A percentile compares a stretch with the other conserved stretches of the same genome.
These are phyloP conservation scores for Phragmites australis DNA, from an alignment of 176 grass and related monocot genomes.

Conservation along the genomic window DNA sequence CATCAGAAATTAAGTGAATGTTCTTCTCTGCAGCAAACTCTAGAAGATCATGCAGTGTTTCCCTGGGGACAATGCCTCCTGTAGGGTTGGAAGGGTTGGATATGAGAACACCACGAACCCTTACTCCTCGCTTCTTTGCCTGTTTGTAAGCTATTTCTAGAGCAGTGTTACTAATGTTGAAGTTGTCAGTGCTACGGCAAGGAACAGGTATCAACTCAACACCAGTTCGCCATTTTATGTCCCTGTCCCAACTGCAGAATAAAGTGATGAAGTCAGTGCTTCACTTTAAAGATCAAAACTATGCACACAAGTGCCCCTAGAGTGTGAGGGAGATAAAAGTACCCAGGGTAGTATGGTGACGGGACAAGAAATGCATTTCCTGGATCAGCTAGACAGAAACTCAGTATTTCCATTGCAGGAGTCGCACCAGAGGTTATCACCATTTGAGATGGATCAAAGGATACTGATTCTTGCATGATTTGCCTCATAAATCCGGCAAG, in stretches of 20 bases:
- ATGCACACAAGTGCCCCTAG: neutral
- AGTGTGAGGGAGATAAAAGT: constrained; percentile 22
- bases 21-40: constrained; percentile 81
- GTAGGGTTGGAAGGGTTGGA: constrained; percentile 91
- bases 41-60: constrained; percentile 72
- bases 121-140: constrained; percentile 84
- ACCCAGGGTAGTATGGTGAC: constrained; percentile 98
- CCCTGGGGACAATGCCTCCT: constrained; percentile 70
- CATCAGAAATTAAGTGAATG: constrained; percentile 96
- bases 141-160: constrained; percentile 89
- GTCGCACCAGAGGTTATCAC: constrained; percentile 84
- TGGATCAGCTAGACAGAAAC: constrained; percentile 87
- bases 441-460: constrained; percentile 81
- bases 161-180: constrained; percentile 71
- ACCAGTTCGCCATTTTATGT: constrained; percentile 84
- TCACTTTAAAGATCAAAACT: neutral
- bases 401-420: constrained; percentile 88
- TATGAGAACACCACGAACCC: constrained; percentile 84
- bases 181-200: constrained; percentile 90
- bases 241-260: constrained; percentile 79
- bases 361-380: constrained; percentile 99
- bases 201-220: constrained; percentile 92
- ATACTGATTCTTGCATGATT: constrained; percentile 67
- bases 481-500: constrained; percentile 85
- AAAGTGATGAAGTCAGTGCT: neutral